Conservation (phyloP, 192 early-diverging fungal species). For the Diversispora epigaea region DNA sequence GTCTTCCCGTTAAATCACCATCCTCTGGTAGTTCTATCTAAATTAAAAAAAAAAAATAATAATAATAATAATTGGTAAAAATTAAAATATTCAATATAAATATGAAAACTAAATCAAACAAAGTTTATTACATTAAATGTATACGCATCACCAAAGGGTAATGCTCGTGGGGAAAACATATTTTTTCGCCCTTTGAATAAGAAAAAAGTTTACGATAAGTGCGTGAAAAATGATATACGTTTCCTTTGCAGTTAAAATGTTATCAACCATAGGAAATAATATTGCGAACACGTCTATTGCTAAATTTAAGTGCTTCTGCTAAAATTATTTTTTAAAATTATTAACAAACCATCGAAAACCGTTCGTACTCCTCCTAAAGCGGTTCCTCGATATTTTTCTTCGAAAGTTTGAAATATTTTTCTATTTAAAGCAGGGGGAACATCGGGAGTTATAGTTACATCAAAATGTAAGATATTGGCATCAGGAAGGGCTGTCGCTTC, state of each 20-base stretch:
- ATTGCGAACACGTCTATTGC: too few relatives aligned
- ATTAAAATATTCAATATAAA: not conserved
- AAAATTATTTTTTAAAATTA: constrained; percentile 2
- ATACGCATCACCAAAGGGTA: constrained; percentile 56
- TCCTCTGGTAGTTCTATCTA: constrained; percentile 48
- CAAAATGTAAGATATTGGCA: constrained; percentile 78
- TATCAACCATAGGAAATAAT: too few relatives aligned
- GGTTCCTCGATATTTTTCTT: constrained; percentile 46
- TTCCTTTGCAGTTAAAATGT: too few relatives aligned
- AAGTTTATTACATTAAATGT: constrained; percentile 54
- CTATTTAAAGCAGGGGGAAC: constrained; percentile 74
- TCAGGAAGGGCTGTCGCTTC: constrained; percentile 62
- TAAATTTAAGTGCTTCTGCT: too few relatives aligned
- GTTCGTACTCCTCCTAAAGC: constrained; percentile 59
- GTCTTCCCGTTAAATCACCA: constrained; percentile 30
- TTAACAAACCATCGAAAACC: constrained; percentile 71
- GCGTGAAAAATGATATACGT: too few relatives aligned
- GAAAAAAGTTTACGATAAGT: too few relatives aligned
- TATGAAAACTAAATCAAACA: not conserved
- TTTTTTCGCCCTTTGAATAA: constrained; percentile 65
- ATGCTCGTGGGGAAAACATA: constrained; percentile 59
- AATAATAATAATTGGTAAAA: not conserved
- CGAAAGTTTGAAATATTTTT: constrained; percentile 63
- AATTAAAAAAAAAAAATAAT: not conserved
- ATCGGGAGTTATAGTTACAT: constrained; percentile 71